These are phyloP conservation scores for Leccinum imitatum DNA, from an alignment of 768 basidiomycete species.

Conservation along the genomic window DNA sequence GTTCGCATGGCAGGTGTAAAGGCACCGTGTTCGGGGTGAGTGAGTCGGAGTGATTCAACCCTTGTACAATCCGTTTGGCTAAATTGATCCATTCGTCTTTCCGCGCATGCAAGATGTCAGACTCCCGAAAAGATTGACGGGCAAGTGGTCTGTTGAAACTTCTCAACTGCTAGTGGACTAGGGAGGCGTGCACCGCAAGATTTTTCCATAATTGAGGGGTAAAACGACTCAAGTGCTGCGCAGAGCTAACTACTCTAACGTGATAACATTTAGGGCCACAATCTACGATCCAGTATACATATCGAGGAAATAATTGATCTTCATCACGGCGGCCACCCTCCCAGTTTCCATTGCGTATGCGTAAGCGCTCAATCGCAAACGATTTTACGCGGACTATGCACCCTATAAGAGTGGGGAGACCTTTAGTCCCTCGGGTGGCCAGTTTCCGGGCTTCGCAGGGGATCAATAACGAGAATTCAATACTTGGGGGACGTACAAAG, in stretches of 20 bases:
- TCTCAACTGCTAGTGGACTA: no score
- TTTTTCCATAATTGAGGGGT: no score
- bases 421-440: conserved; percentile 19
- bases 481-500: conserved; percentile 22
- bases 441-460: conserved; percentile 14
- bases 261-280: neutral
- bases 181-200: no score
- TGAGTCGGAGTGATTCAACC: no score
- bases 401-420: neutral
- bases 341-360: neutral
- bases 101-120: no score
- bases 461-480: neutral
- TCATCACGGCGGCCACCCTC: neutral
- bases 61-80: no score
- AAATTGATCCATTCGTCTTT: no score
- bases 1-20: no score
- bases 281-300: neutral
- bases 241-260: neutral
- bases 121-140: no score
- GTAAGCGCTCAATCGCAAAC: neutral
- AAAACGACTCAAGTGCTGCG: no score
- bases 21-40: no score
- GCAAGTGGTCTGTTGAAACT: no score
- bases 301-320: neutral
- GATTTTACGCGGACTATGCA: neutral